A percentile compares a stretch with the other conserved stretches of the same genome.
Conservation (phyloP, 2,329 filamentous ascomycete genomes). For the Epichloe scottii region DNA sequence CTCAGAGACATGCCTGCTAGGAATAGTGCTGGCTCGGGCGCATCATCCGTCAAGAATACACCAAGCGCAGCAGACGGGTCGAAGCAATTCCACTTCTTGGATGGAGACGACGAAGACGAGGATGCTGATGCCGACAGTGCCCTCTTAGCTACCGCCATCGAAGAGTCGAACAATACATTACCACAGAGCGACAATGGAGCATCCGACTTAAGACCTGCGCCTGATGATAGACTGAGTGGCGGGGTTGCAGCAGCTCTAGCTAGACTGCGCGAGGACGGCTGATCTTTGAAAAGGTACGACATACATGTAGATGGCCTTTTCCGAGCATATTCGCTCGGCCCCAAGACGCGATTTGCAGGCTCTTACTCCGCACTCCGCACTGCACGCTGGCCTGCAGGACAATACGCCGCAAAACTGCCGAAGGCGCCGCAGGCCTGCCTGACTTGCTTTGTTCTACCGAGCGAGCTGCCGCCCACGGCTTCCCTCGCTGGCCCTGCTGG, state of each 20-base stretch:
- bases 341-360: not conserved
- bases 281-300: not conserved
- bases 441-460: not conserved
- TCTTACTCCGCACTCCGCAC: not conserved
- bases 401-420: conserved; percentile 5
- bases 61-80: conserved; percentile 6
- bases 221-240: conserved; percentile 30
- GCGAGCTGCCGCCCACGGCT: not conserved
- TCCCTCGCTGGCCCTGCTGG: not conserved
- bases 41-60: conserved; percentile 1
- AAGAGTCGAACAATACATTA: conserved; percentile 31
- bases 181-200: conserved; percentile 13
- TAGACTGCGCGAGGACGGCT: conserved; percentile 35
- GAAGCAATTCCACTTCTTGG: conserved; percentile 26
- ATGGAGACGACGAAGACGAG: conserved; percentile 31
- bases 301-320: no score
- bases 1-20: conserved; percentile 25
- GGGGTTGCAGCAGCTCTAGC: conserved; percentile 51
- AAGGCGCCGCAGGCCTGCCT: not conserved
- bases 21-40: not conserved
- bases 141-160: conserved; percentile 33
- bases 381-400: not conserved
- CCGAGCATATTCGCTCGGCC: not conserved
- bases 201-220: conserved; percentile 7
- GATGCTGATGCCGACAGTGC: conserved; percentile 31